Evolutionary conservation across 1,139 yeast genomes (phyloP).

Genomic region (Yamadazyma triangularis): DNA sequence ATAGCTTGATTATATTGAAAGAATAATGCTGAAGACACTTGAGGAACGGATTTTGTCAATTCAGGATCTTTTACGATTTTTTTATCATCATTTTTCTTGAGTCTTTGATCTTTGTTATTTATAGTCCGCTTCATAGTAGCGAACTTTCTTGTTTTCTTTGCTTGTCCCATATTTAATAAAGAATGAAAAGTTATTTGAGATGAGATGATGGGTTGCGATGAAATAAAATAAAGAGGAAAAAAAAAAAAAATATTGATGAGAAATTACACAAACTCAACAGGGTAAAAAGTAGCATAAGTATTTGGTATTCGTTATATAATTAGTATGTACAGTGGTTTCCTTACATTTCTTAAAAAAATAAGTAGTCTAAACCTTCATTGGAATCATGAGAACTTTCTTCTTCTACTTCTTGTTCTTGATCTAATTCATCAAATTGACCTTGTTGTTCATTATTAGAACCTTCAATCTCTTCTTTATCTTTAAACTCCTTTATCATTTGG

Average conservation of each 20-base stretch:
- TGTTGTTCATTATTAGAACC: not conserved
- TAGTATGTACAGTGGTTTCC: no score
- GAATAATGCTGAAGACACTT: slow-evolving; percentile 90
- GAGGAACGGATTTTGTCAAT: slow-evolving; percentile 80
- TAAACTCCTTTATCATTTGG: slow-evolving; percentile 22
- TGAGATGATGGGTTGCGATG: slow-evolving; percentile 5
- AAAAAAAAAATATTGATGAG: no score
- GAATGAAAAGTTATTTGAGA: not conserved
- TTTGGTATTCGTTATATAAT: no score
- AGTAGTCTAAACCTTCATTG: no score
- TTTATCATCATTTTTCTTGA: not conserved
- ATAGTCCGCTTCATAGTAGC: slow-evolving; percentile 85
- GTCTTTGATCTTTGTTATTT: slow-evolving; percentile 53
- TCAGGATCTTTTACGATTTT: slow-evolving; percentile 71
- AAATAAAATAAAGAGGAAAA: slow-evolving; percentile 1
- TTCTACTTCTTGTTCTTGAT: not conserved
- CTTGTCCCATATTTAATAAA: slow-evolving; percentile 74
- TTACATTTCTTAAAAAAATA: no score
- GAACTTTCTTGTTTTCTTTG: slow-evolving; percentile 91
- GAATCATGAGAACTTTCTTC: no score
- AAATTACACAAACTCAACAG: not conserved
- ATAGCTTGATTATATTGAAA: slow-evolving; percentile 93
- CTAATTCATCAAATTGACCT: not conserved
- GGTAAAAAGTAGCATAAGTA: no score
- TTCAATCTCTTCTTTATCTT: not conserved